A percentile compares a stretch with the other conserved stretches of the same genome.
phyloP scores from a whole-genome alignment of 352 stramenopile species.

The Globisporangium nunn region DNA sequence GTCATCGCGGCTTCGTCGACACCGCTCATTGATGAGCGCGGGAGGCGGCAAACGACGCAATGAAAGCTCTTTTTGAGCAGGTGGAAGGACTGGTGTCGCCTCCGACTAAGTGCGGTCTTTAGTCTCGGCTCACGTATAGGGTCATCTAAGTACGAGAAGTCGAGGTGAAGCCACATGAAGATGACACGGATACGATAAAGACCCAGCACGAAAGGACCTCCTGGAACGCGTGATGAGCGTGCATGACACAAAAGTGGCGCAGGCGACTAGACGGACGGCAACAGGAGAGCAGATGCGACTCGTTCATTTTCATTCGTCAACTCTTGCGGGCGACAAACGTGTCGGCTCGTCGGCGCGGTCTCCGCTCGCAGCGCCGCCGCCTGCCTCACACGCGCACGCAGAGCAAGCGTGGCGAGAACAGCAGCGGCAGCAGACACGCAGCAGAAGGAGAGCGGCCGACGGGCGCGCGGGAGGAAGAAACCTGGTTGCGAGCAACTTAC shows the following conservation, averaged over 20 bases:
- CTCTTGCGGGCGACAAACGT: constrained; percentile 24
- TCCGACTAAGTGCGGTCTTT: no score
- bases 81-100: no score
- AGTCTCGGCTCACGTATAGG: no score
- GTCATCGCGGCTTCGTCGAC: constrained; percentile 47
- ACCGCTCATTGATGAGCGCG: constrained; percentile 15
- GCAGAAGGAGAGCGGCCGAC: neutral
- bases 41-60: neutral
- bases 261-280: neutral
- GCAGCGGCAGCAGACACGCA: neutral
- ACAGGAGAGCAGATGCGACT: constrained; percentile 20
- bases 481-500: constrained; percentile 60
- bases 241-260: no score
- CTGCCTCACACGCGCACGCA: neutral
- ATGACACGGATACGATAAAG: no score
- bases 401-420: neutral
- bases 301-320: constrained; percentile 46
- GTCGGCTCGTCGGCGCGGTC: constrained; percentile 6
- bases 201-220: neutral
- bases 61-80: no score
- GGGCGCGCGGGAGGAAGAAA: constrained; percentile 10
- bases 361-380: neutral
- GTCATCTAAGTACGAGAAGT: no score
- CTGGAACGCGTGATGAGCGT: no score
- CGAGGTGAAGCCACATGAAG: no score